These are phyloP conservation scores for Oryza longistaminata DNA, from an alignment of 176 grass and related monocot species.

Conservation along the genomic window DNA sequence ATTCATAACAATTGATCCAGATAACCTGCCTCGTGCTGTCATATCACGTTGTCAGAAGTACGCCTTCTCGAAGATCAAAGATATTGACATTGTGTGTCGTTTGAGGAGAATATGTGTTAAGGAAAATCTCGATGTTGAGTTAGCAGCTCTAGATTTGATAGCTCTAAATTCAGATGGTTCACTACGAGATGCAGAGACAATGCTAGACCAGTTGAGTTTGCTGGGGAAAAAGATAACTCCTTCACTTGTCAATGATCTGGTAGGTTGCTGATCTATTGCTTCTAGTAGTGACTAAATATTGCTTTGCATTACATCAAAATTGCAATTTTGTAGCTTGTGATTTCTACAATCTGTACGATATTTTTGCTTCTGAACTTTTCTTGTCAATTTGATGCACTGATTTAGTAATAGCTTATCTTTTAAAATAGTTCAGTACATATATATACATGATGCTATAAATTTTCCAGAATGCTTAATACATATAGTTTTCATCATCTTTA, in stretches of 20 bases:
- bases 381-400: neutral
- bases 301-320: slow-evolving; percentile 1
- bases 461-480: neutral
- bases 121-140: slow-evolving; percentile 69
- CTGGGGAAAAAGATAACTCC: slow-evolving; percentile 64
- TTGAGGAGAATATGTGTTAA: slow-evolving; percentile 58
- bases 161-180: slow-evolving; percentile 71
- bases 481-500: neutral
- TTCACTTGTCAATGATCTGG: slow-evolving; percentile 71
- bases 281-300: neutral
- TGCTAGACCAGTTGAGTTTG: slow-evolving; percentile 64
- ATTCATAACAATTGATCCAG: slow-evolving; percentile 58
- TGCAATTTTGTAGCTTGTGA: neutral
- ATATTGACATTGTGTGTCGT: slow-evolving; percentile 57
- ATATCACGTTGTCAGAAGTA: slow-evolving; percentile 70
- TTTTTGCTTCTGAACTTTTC: neutral
- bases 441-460: neutral
- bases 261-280: slow-evolving; percentile 20
- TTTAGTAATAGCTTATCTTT: neutral
- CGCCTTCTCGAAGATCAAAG: slow-evolving; percentile 61
- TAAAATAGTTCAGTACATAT: slow-evolving; percentile 1
- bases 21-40: slow-evolving; percentile 53
- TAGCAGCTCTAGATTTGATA: slow-evolving; percentile 68
- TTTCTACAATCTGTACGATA: neutral
- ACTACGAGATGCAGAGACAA: slow-evolving; percentile 69